These are phyloP conservation scores for Pinus albicaulis DNA, from an alignment of 75 land plant genomes.

Conservation along the genomic window DNA sequence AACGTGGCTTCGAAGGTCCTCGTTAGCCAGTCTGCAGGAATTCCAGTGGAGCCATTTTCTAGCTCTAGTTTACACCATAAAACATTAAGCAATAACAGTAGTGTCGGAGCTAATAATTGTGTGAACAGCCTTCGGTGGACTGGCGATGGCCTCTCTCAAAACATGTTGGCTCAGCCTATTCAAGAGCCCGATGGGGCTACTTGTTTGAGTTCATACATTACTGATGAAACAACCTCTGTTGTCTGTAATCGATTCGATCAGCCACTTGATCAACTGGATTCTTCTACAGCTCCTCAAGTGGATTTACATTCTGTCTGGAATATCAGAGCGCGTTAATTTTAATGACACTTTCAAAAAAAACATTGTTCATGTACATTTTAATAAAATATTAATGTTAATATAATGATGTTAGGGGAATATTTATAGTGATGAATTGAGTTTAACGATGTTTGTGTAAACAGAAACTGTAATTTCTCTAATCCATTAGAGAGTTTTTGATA, in stretches of 20 bases:
- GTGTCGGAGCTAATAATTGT: background rate
- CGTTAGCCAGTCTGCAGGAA: too few relatives aligned
- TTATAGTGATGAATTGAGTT: too few relatives aligned
- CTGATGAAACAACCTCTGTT: background rate
- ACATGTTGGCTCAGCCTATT: background rate
- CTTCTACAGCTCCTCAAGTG: background rate
- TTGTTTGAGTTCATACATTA: background rate
- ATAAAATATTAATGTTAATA: too few relatives aligned
- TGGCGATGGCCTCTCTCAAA: background rate
- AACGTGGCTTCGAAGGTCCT: background rate
- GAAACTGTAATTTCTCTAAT: too few relatives aligned
- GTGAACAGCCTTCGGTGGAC: background rate
- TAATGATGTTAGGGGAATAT: too few relatives aligned
- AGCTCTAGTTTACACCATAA: background rate
- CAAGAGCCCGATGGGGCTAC: background rate
- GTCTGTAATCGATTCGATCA: background rate
- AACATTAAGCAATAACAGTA: background rate
- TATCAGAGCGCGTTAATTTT: background rate
- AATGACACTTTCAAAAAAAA: too few relatives aligned
- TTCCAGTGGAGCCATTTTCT: background rate
- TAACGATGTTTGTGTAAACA: too few relatives aligned
- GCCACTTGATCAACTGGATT: background rate
- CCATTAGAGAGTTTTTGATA: too few relatives aligned
- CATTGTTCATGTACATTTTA: too few relatives aligned
- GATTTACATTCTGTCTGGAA: conserved; percentile 1